These are phyloP conservation scores for Penicillium pulvis DNA, from an alignment of 495 filamentous ascomycete genomes.

Conservation along the genomic window DNA sequence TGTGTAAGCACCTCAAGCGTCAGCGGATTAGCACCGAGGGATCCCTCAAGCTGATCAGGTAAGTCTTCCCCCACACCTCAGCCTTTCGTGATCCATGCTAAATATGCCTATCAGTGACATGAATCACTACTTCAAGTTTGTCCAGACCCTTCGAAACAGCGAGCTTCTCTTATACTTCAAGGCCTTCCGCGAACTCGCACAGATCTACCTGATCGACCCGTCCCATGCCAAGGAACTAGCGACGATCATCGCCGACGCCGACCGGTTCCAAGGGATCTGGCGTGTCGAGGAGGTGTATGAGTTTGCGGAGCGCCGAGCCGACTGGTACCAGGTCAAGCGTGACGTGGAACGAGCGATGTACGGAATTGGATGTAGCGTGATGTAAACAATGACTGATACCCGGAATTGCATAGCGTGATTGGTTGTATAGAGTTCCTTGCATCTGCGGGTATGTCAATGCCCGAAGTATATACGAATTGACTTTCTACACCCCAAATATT, in stretches of 20 bases:
- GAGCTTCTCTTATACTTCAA: constrained; percentile 87
- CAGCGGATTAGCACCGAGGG: constrained; percentile 90
- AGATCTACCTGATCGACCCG: constrained; percentile 92
- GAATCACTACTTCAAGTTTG: constrained; percentile 88
- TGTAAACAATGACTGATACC: constrained; percentile 57
- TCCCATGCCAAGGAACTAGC: constrained; percentile 93
- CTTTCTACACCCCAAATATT: neutral
- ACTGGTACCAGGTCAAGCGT: constrained; percentile 87
- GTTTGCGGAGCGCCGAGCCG: constrained; percentile 89
- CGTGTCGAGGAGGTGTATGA: constrained; percentile 96
- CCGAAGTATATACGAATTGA: neutral
- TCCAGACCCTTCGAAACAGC: constrained; percentile 76
- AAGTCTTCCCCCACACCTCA: constrained; percentile 8
- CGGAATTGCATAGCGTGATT: constrained; percentile 27
- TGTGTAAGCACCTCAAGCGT: constrained; percentile 97
- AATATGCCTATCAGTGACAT: constrained; percentile 66
- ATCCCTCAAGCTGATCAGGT: constrained; percentile 87
- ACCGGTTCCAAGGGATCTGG: constrained; percentile 89
- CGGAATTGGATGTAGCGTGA: constrained; percentile 83
- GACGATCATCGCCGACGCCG: constrained; percentile 87
- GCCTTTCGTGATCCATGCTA: constrained; percentile 8
- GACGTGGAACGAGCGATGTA: constrained; percentile 98
- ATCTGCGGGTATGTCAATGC: neutral
- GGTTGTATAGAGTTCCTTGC: constrained; percentile 18
- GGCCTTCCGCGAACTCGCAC: constrained; percentile 86